These are phyloP conservation scores for Leishmania martiniquensis DNA, from an alignment of 208 protist genomes.

Conservation along the genomic window DNA sequence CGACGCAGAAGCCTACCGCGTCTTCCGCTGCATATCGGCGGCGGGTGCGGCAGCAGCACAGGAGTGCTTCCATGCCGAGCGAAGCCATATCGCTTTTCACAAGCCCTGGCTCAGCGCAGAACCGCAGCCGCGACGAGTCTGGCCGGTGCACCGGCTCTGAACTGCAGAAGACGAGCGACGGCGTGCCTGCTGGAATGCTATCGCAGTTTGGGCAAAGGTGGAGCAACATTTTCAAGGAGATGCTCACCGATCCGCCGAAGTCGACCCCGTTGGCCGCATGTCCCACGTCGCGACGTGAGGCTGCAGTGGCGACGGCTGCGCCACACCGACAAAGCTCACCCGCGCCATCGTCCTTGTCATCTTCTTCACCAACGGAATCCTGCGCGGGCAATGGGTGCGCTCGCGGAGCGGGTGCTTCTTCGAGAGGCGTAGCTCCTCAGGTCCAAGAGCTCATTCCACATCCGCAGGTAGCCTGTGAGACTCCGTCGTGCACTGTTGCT, in stretches of 20 bases:
- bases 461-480: background rate
- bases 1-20: conserved; percentile 16
- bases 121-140: conserved; percentile 7
- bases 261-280: background rate
- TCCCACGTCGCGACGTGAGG: background rate
- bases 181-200: conserved; percentile 23
- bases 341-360: background rate
- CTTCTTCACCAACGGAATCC: background rate
- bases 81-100: background rate
- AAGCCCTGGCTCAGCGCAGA: conserved; percentile 4
- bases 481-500: background rate
- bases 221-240: conserved; percentile 51
- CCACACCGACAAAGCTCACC: background rate
- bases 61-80: background rate
- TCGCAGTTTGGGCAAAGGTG: conserved; percentile 47
- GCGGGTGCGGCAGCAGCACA: background rate
- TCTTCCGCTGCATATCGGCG: conserved; percentile 1
- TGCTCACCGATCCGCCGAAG: conserved; percentile 34
- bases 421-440: background rate
- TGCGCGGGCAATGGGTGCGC: background rate
- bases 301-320: background rate
- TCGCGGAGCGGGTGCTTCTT: background rate
- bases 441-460: background rate
- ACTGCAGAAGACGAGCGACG: conserved; percentile 1
- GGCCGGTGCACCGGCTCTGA: conserved; percentile 1